Evolutionary conservation across 768 basidiomycete genomes (phyloP), one percentile per base, ranked within the genome.

Genomic region (Boletellus sp.): DNA sequence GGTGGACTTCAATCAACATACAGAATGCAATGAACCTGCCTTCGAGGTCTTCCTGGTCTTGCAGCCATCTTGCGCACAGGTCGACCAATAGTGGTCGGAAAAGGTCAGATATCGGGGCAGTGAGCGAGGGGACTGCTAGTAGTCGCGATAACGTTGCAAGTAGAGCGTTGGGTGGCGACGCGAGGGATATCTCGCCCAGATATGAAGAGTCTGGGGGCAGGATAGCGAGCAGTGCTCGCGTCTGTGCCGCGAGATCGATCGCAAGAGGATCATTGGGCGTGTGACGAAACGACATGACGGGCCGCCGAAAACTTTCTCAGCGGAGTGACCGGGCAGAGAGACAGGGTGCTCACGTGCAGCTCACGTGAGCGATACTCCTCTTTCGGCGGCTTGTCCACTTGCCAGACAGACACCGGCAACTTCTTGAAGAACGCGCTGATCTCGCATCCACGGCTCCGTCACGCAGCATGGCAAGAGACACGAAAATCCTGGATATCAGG

Each of bases 31-130:
- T 70, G 41, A 84, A 68, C 58, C 78, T 75, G 34, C 78, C 76
- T 47, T 80, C 76, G 20, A 72, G 57, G 51, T 75, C 69, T 36
- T 76, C 67, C 33, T 73, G 59, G 17, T 74, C 70, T n/a, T 84
- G 72, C 36, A 94, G 63, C 92, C 91, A 96, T 59, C 88, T 70
- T 4, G 87, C 87, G 59, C 84, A 85, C 22, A 98, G 70, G 66
- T 95, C 89, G 23, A 87, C 59, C 34, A 92, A 65, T 45, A 97
- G 68, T 4, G 94, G 94, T 53, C 87, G 73, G 69, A 88, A 97
- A 11, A 78, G 54, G 6, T 70, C 73, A 17, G 87, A 80, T 51
- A 97, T 74, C 12, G 72, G 59, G 26, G 77, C 59, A 0, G 91
- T 91, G 37, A 85, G 75, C 11, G 80, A 74, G 9, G 88, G 84